A percentile compares a stretch with the other conserved stretches of the same genome.
These are phyloP conservation scores for Candida methanosorbosa DNA, from an alignment of 805 yeast genomes.

Conservation along the genomic window DNA sequence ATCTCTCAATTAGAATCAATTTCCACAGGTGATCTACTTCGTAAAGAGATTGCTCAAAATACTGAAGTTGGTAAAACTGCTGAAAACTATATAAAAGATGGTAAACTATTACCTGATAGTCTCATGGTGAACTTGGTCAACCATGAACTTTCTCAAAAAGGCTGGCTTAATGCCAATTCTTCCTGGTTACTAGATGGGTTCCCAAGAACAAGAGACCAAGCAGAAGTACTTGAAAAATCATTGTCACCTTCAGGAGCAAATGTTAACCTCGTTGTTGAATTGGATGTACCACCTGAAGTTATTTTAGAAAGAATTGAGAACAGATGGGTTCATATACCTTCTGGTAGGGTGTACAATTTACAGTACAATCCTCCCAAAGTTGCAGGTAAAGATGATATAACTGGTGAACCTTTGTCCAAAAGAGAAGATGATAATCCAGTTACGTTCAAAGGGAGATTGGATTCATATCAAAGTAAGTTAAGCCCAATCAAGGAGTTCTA, in stretches of 20 bases:
- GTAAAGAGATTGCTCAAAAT: slow-evolving; percentile 51
- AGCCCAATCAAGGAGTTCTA: slow-evolving; percentile 64
- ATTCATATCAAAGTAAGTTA: slow-evolving; percentile 48
- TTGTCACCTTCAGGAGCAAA: slow-evolving; percentile 29
- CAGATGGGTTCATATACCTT: slow-evolving; percentile 74
- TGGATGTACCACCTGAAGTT: slow-evolving; percentile 79
- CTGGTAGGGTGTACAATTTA: slow-evolving; percentile 81
- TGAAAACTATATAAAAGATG: slow-evolving; percentile 44
- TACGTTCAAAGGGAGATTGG: slow-evolving; percentile 60
- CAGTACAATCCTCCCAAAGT: slow-evolving; percentile 85
- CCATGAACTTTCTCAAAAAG: slow-evolving; percentile 31
- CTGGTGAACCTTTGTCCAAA: slow-evolving; percentile 79
- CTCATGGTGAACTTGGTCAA: slow-evolving; percentile 54
- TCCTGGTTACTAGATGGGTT: slow-evolving; percentile 87
- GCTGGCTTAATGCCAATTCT: slow-evolving; percentile 35
- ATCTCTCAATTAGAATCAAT: slow-evolving; percentile 49
- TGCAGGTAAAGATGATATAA: slow-evolving; percentile 75
- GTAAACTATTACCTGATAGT: slow-evolving; percentile 67
- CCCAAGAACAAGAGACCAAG: slow-evolving; percentile 77
- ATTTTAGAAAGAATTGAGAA: slow-evolving; percentile 77
- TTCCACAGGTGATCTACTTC: slow-evolving; percentile 78
- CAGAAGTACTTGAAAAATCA: slow-evolving; percentile 42
- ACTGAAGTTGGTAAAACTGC: slow-evolving; percentile 53
- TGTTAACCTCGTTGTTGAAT: slow-evolving; percentile 73
- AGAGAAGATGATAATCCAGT: slow-evolving; percentile 78